These are phyloP conservation scores for Aspergillus sclerotiicarbonarius DNA, from an alignment of 495 filamentous ascomycete genomes.

Conservation along the genomic window DNA sequence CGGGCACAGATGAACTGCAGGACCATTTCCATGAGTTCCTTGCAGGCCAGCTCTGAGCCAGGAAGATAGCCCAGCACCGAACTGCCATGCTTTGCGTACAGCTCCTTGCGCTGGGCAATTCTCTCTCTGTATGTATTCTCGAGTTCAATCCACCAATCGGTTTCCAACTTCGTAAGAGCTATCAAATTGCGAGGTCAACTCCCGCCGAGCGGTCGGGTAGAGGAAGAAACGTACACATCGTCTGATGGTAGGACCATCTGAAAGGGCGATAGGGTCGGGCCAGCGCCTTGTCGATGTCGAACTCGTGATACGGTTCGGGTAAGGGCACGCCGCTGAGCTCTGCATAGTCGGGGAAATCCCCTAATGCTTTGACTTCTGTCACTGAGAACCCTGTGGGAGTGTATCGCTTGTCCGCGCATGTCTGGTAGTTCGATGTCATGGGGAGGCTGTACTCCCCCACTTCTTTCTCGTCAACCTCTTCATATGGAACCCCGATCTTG, in stretches of 20 bases:
- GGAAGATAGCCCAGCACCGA: conserved; percentile 68
- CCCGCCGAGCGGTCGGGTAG: neutral
- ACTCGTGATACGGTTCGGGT: conserved; percentile 63
- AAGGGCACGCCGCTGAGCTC: conserved; percentile 74
- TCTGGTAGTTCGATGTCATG: conserved; percentile 43
- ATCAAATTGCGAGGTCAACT: conserved; percentile 16
- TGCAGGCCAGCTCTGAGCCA: conserved; percentile 77
- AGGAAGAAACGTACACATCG: conserved; percentile 71
- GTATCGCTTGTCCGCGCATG: conserved; percentile 39
- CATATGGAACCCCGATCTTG: conserved; percentile 19
- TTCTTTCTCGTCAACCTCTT: conserved; percentile 31
- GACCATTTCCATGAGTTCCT: conserved; percentile 88
- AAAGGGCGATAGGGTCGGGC: conserved; percentile 79
- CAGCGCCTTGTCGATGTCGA: conserved; percentile 61
- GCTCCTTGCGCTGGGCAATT: conserved; percentile 68
- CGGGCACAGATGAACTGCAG: conserved; percentile 75
- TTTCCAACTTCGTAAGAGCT: conserved; percentile 80
- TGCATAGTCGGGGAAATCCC: conserved; percentile 83
- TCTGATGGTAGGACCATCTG: conserved; percentile 87
- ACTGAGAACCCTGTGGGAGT: conserved; percentile 63
- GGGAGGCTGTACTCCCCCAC: conserved; percentile 37
- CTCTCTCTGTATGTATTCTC: conserved; percentile 69
- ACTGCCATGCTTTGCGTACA: conserved; percentile 64
- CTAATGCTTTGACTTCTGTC: conserved; percentile 69
- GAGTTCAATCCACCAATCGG: conserved; percentile 90